phyloP scores from a whole-genome alignment of 2,329 filamentous ascomycete genomes.

The Chaetomium olivaceum region DNA sequence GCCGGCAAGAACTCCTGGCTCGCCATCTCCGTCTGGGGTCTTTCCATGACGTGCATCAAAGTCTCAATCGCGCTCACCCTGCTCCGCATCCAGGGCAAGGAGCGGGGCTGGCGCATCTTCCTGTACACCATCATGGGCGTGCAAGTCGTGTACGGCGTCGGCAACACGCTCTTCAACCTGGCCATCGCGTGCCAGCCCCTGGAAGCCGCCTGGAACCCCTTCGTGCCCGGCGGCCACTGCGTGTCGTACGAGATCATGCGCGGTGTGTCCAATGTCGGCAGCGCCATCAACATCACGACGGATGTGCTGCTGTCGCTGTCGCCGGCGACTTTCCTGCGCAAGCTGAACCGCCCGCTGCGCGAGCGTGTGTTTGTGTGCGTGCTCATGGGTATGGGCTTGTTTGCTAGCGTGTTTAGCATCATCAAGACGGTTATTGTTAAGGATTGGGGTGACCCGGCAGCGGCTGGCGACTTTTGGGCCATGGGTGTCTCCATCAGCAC shows the following conservation, averaged over 20 bases:
- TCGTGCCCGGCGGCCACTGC: constrained; percentile 19
- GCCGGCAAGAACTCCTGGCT: constrained; percentile 30
- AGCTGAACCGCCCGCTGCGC: constrained; percentile 30
- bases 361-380: constrained; percentile 31
- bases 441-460: constrained; percentile 20
- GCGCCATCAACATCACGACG: constrained; percentile 29
- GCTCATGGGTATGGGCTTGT: constrained; percentile 33
- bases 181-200: constrained; percentile 29
- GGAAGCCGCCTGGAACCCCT: constrained; percentile 26
- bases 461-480: constrained; percentile 24
- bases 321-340: constrained; percentile 30
- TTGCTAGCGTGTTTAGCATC: constrained; percentile 28
- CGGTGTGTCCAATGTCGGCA: constrained; percentile 25
- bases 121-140: constrained; percentile 28
- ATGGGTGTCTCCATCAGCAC: constrained; percentile 29
- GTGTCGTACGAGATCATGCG: constrained; percentile 24
- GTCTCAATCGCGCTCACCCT: constrained; percentile 30
- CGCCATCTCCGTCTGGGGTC: constrained; percentile 30
- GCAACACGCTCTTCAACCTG: constrained; percentile 29
- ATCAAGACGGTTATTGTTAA: constrained; percentile 31
- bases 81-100: constrained; percentile 28
- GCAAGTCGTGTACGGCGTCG: constrained; percentile 27
- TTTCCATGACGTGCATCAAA: constrained; percentile 33
- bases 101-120: constrained; percentile 29
- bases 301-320: constrained; percentile 31